These are phyloP conservation scores for Porphyrellus cyaneotinctus DNA, from an alignment of 768 basidiomycete genomes.

Conservation along the genomic window DNA sequence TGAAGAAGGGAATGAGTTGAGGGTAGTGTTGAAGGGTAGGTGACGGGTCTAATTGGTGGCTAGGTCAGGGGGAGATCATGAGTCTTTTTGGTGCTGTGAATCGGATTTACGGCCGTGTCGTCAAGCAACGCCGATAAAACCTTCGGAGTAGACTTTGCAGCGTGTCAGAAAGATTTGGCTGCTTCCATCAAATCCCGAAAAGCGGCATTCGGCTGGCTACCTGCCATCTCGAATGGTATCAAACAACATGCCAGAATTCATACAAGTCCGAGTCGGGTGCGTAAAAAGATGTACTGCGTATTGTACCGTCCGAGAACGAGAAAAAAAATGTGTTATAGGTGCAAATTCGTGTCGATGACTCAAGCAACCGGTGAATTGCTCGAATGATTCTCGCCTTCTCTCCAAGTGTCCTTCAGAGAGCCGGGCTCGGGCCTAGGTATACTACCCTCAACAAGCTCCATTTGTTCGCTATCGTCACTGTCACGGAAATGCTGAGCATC, in stretches of 20 bases:
- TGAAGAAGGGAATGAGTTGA: conserved; percentile 4
- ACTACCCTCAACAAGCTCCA: conserved; percentile 23
- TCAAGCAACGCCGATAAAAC: too few relatives aligned
- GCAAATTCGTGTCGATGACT: neutral
- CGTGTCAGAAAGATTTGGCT: too few relatives aligned
- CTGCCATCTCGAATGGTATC: too few relatives aligned
- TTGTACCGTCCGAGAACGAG: neutral
- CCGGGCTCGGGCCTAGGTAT: conserved; percentile 10
- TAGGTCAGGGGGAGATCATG: neutral
- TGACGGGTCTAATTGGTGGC: too few relatives aligned
- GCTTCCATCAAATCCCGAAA: too few relatives aligned
- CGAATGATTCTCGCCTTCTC: conserved; percentile 25
- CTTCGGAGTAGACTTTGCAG: too few relatives aligned
- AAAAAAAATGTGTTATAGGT: neutral
- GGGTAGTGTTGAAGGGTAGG: too few relatives aligned
- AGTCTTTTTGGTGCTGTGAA: too few relatives aligned
- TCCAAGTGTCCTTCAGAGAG: conserved; percentile 25
- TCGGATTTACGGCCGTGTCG: too few relatives aligned
- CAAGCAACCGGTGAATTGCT: conserved; percentile 21
- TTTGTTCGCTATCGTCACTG: conserved; percentile 19
- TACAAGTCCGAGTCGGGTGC: too few relatives aligned
- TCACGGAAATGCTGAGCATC: conserved; percentile 15
- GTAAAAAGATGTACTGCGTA: neutral
- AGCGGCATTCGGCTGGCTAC: too few relatives aligned
- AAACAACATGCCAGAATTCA: too few relatives aligned